These are phyloP conservation scores for Acacia confusa DNA, from an alignment of 306 rosid species.

Conservation along the genomic window DNA sequence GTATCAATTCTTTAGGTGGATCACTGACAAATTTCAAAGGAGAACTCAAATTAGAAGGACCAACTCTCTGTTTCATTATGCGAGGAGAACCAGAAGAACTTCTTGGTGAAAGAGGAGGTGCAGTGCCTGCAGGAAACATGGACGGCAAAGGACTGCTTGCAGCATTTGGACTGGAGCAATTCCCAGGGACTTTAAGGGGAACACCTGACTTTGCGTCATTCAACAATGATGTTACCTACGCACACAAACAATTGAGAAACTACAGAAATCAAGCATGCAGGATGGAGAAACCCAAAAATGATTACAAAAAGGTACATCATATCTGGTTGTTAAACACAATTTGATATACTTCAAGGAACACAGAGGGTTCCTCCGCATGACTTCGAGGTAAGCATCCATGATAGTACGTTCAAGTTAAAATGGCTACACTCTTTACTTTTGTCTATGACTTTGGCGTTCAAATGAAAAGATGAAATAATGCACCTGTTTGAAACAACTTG, in stretches of 20 bases:
- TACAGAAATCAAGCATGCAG: not conserved
- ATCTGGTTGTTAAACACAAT: conserved; percentile 14
- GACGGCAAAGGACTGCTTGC: conserved; percentile 78
- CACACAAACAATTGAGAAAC: conserved; percentile 27
- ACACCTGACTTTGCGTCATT: conserved; percentile 87
- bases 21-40: conserved; percentile 90
- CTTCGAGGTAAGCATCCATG: not conserved
- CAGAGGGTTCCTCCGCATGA: not conserved
- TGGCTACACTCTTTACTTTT: conserved; percentile 6
- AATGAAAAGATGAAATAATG: not conserved
- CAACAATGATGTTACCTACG: conserved; percentile 77
- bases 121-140: conserved; percentile 99
- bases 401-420: not conserved
- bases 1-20: conserved; percentile 91
- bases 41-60: conserved; percentile 85
- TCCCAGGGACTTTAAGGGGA: conserved; percentile 90
- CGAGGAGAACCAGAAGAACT: conserved; percentile 98
- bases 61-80: conserved; percentile 80
- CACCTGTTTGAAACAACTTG: conserved; percentile 18
- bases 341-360: conserved; percentile 21
- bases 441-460: not conserved
- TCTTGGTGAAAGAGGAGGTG: conserved; percentile 97
- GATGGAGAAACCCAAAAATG: conserved; percentile 11
- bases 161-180: conserved; percentile 94
- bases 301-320: not conserved